Conservation (phyloP, 164 flowering plant species). For the Echeveria elegans region DNA sequence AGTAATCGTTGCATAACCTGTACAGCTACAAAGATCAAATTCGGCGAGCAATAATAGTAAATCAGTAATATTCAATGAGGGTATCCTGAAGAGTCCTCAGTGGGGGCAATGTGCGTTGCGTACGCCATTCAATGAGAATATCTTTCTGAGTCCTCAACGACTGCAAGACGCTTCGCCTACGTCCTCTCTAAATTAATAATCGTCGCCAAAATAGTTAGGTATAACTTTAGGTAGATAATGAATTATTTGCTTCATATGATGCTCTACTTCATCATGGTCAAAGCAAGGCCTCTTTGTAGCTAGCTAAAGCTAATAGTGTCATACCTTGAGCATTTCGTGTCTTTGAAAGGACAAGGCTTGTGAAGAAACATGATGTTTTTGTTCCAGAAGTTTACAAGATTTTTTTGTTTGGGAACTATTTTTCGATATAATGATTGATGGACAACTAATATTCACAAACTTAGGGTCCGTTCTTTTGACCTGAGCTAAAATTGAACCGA, state of each 20-base stretch:
- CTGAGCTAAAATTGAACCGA: too few relatives aligned
- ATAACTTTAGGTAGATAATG: constrained; percentile 1
- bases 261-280: neutral
- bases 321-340: neutral
- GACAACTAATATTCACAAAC: neutral
- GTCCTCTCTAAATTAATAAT: neutral
- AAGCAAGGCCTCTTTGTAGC: neutral
- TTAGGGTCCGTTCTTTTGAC: too few relatives aligned
- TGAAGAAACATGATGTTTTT: neutral
- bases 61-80: too few relatives aligned
- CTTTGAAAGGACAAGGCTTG: neutral
- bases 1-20: too few relatives aligned
- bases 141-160: too few relatives aligned
- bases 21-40: too few relatives aligned
- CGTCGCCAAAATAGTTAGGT: neutral
- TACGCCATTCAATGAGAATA: too few relatives aligned
- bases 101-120: too few relatives aligned
- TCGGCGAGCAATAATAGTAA: too few relatives aligned
- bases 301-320: neutral
- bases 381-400: neutral
- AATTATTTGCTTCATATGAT: neutral
- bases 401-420: neutral
- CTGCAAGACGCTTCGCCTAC: too few relatives aligned
- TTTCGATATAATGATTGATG: neutral
- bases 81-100: too few relatives aligned